Evolutionary conservation across 257 asterid species (phyloP).

Genomic region (Prunella vulgaris): DNA sequence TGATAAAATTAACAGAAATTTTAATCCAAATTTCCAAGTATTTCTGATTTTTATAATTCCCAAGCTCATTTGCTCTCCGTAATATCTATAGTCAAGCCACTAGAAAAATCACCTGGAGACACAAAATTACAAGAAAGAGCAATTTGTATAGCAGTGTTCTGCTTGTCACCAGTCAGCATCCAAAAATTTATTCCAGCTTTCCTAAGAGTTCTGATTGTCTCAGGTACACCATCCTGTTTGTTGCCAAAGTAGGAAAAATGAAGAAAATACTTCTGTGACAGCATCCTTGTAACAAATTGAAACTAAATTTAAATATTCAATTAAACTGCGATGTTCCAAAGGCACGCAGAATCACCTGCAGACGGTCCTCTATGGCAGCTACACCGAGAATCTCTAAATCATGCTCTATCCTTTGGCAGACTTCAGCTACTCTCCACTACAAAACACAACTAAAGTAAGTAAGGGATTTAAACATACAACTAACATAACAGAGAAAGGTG

Average conservation of each 20-base stretch:
- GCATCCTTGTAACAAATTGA: constrained; percentile 10
- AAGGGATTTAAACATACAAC: constrained; percentile 12
- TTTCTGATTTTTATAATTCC: constrained; percentile 2
- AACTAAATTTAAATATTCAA: neutral
- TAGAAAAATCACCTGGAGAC: constrained; percentile 66
- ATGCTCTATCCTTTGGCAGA: constrained; percentile 89
- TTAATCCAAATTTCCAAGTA: constrained; percentile 3
- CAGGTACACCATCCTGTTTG: constrained; percentile 95
- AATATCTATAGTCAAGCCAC: constrained; percentile 7
- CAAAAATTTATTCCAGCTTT: constrained; percentile 96
- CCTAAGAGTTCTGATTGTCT: constrained; percentile 82
- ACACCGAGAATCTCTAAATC: constrained; percentile 88
- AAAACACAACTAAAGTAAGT: constrained; percentile 16
- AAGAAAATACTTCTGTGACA: constrained; percentile 16
- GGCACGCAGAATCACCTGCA: constrained; percentile 59
- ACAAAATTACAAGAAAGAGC: constrained; percentile 96
- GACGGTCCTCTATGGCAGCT: constrained; percentile 98
- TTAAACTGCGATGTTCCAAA: constrained; percentile 18
- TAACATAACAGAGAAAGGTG: constrained; percentile 7
- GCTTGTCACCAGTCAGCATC: constrained; percentile 99
- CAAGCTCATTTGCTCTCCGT: neutral
- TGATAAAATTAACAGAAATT: neutral
- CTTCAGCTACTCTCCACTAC: constrained; percentile 98
- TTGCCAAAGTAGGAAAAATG: constrained; percentile 12
- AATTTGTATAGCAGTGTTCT: constrained; percentile 91